phyloP scores from a whole-genome alignment of 176 grass and related monocot species.

The Carex scoparia region DNA sequence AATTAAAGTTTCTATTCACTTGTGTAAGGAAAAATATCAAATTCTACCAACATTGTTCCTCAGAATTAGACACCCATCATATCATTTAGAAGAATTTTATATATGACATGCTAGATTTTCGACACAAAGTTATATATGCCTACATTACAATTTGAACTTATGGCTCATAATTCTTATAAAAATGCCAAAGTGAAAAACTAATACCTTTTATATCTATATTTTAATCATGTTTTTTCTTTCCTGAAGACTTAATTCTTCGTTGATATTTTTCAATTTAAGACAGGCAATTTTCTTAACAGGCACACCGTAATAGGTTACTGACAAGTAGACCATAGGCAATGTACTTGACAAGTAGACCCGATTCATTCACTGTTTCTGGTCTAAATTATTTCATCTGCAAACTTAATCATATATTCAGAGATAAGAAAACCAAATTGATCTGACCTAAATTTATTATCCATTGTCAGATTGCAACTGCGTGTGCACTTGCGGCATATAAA shows the following conservation, averaged over 20 bases:
- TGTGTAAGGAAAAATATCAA: background rate
- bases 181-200: too few relatives aligned
- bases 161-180: background rate
- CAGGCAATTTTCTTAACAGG: background rate
- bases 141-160: background rate
- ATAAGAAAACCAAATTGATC: background rate
- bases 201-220: too few relatives aligned
- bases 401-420: background rate
- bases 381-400: background rate
- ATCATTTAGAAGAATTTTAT: background rate
- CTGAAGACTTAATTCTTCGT: too few relatives aligned
- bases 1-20: background rate
- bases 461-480: slow-evolving; percentile 55
- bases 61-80: background rate
- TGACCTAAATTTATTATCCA: background rate
- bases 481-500: slow-evolving; percentile 59
- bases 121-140: background rate
- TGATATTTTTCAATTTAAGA: background rate
- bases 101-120: background rate
- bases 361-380: background rate
- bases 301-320: background rate
- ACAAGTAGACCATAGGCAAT: background rate
- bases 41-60: background rate
- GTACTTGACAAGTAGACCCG: background rate
- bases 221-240: too few relatives aligned